Evolutionary conservation across 306 rosid species (phyloP).

Genomic region (Acacia acuminata): DNA sequence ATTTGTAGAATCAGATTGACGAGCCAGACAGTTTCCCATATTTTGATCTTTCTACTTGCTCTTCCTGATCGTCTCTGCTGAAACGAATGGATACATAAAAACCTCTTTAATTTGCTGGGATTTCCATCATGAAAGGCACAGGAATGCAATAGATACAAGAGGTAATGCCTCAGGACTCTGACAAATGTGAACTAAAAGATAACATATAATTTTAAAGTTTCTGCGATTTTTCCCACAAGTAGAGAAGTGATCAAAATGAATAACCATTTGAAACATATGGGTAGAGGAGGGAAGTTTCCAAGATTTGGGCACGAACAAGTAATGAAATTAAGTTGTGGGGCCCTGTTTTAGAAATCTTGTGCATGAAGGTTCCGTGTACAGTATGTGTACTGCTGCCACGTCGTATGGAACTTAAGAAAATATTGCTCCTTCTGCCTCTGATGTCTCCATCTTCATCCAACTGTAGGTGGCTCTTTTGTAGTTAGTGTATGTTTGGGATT

Average conservation of each 20-base stretch:
- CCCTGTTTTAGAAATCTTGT: background rate
- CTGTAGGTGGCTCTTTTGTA: too few relatives aligned
- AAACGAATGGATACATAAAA: background rate
- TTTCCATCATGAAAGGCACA: background rate
- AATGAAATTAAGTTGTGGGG: background rate
- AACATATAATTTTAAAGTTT: too few relatives aligned
- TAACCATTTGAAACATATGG: background rate
- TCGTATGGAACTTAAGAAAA: constrained; percentile 64
- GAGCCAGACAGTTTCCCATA: constrained; percentile 46
- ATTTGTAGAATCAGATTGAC: constrained; percentile 1
- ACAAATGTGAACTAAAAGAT: too few relatives aligned
- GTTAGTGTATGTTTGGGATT: too few relatives aligned
- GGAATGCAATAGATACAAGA: background rate
- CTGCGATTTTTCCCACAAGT: too few relatives aligned
- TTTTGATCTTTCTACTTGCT: background rate
- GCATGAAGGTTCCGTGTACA: background rate
- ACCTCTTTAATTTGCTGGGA: background rate
- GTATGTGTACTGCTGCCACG: background rate
- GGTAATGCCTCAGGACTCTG: background rate
- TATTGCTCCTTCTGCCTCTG: constrained; percentile 13
- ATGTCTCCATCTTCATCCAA: background rate
- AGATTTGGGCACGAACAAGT: constrained; percentile 20
- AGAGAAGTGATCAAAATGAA: background rate
- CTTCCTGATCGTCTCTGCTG: constrained; percentile 4
- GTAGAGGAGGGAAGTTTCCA: constrained; percentile 31